Conservation (phyloP, 192 early-diverging fungal species). For the Coemansia sp. region DNA sequence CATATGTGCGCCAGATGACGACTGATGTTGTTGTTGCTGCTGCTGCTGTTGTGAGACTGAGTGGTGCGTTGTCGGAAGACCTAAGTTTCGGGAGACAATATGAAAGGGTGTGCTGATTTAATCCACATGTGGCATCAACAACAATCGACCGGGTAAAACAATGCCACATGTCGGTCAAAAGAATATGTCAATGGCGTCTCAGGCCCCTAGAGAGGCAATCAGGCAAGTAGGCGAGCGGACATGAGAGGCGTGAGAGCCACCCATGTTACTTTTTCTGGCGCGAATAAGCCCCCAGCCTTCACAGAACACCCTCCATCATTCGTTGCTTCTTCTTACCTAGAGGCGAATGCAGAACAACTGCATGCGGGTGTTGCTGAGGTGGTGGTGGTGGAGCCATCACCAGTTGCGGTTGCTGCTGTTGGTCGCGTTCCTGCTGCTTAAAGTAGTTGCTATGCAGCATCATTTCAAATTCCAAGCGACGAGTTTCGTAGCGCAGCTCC, state of each 20-base stretch:
- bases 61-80: slow-evolving; percentile 1
- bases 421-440: slow-evolving; percentile 48
- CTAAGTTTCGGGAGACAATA: background rate
- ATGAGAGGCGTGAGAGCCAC: slow-evolving; percentile 10
- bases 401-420: slow-evolving; percentile 37
- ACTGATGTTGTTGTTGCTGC: slow-evolving; percentile 20
- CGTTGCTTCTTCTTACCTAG: slow-evolving; percentile 31
- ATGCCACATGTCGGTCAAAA: background rate
- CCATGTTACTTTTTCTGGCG: background rate
- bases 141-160: slow-evolving; percentile 3
- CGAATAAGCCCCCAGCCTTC: slow-evolving; percentile 1
- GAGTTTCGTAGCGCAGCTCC: slow-evolving; percentile 50
- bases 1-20: slow-evolving; percentile 13
- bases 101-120: background rate
- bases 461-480: slow-evolving; percentile 56
- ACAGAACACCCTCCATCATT: background rate
- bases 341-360: slow-evolving; percentile 49
- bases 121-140: background rate
- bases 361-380: slow-evolving; percentile 21
- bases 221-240: slow-evolving; percentile 1
- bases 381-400: slow-evolving; percentile 19
- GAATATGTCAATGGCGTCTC: background rate
- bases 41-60: slow-evolving; percentile 7
- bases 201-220: background rate
- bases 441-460: slow-evolving; percentile 49